Base-by-base conservation (phyloP, 2,329 filamentous ascomycete species). In the Setomelanomma holmii region DNA sequence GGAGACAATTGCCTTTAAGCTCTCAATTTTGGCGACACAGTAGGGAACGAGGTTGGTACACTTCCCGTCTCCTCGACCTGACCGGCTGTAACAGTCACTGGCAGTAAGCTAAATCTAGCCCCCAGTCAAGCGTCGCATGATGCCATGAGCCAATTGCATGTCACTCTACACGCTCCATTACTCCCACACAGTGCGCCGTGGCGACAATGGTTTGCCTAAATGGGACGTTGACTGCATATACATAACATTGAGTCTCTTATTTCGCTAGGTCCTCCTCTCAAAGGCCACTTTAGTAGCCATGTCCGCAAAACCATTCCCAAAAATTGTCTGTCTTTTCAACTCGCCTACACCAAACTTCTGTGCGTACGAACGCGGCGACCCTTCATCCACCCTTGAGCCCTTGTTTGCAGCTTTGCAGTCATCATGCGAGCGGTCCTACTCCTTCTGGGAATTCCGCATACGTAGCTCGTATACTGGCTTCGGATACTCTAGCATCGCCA, bases 361-460 rank as follows among this genome's bases (percentile, higher is more conserved):
- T 39, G 60, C 58, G 5, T 65, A 63, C 45, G 54, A 63, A 40
- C 53, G 55, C 16, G 55, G 56, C 14, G 22, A 42, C 16, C 8
- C 36, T 1, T n/a, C 30, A 3, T 52, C 52, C n/a, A n/a, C n/a
- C n/a, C n/a, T 54, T 11, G 33, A 47, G 5, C 41, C 23, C n/a
- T 14, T 63, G 8, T 43, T 45, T 20, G 2, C 16, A 5, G 21
- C 38, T 36, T 16, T n/a, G 5, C 21, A 19, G 8, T 14, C 6
- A 11, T 6, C 20, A 23, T 41, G 5, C 16, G 14, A 41, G 3
- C 17, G 52, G 2, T 23, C 45, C 12, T 63, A 58, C 20, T 53
- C 49, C 3, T 36, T 58, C 6, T 65, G 60, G 55, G 55, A 63
- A 7, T 54, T 58, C 19, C 56, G 60, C n/a, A 63, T 60, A 56